Conservation (phyloP, 768 basidiomycete genomes). For the Kockovaella imperatae region DNA sequence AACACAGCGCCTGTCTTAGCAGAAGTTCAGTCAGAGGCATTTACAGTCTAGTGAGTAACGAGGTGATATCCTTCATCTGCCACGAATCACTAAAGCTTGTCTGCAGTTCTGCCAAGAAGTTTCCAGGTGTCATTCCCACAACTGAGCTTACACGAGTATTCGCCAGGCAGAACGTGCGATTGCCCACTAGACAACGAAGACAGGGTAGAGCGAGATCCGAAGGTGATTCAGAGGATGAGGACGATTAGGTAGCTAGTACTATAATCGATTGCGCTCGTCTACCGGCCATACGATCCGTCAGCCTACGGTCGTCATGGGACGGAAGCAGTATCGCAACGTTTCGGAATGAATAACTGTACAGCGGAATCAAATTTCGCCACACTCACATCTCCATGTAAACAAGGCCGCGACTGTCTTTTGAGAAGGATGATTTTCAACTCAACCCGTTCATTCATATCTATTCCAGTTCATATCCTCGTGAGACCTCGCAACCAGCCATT, state of each 20-base stretch:
- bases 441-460: background rate
- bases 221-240: slow-evolving; percentile 9
- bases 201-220: background rate
- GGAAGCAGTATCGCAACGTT: no score
- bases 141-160: slow-evolving; percentile 33
- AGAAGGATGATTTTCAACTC: background rate
- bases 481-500: slow-evolving; percentile 1
- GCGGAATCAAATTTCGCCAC: slow-evolving; percentile 3
- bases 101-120: slow-evolving; percentile 71
- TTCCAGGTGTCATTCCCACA: slow-evolving; percentile 65
- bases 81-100: background rate
- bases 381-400: background rate
- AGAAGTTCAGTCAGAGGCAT: slow-evolving; percentile 71
- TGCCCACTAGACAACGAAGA: slow-evolving; percentile 27
- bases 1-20: slow-evolving; percentile 66
- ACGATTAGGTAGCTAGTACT: slow-evolving; percentile 2
- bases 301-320: no score
- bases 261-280: no score
- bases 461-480: background rate
- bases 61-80: no score
- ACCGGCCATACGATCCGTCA: no score
- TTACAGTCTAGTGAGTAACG: slow-evolving; percentile 59
- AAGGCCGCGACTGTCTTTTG: background rate
- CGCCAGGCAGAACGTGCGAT: slow-evolving; percentile 26
- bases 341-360: no score